A percentile compares a stretch with the other conserved stretches of the same genome.
Evolutionary conservation across 345 rosid genomes (phyloP).

Genomic region (Psidium friedrichsthalianum): DNA sequence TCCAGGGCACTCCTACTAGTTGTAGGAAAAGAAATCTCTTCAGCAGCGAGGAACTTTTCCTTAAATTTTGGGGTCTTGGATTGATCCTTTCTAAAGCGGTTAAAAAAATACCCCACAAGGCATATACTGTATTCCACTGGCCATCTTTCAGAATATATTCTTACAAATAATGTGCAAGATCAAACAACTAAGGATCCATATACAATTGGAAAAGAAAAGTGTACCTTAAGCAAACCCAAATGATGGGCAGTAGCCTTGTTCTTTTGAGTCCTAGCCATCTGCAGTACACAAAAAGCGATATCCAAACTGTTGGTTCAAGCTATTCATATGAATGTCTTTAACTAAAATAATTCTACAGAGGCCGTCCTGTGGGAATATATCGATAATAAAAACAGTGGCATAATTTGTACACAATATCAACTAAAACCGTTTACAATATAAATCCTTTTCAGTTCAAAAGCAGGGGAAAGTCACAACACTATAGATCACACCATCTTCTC

Average conservation of each 20-base stretch:
- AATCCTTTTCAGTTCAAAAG: background rate
- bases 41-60: too few species aligned
- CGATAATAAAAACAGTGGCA: background rate
- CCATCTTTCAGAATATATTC: background rate
- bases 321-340: background rate
- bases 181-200: background rate
- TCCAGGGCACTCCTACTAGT: too few species aligned
- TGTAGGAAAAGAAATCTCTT: too few species aligned
- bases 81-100: background rate
- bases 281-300: constrained; percentile 2
- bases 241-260: constrained; percentile 98
- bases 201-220: background rate
- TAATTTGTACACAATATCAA: background rate
- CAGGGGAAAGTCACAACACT: background rate
- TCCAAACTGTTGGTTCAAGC: background rate
- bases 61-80: too few species aligned
- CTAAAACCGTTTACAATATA: background rate
- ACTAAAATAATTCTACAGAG: background rate
- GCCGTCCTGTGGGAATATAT: background rate
- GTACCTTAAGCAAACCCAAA: constrained; percentile 89
- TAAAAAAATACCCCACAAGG: background rate
- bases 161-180: background rate
- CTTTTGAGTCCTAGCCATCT: constrained; percentile 99
- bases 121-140: background rate
- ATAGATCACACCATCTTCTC: background rate